Conservation (phyloP, 2,329 filamentous ascomycete genomes). For the Albophoma yamanashiensis region DNA sequence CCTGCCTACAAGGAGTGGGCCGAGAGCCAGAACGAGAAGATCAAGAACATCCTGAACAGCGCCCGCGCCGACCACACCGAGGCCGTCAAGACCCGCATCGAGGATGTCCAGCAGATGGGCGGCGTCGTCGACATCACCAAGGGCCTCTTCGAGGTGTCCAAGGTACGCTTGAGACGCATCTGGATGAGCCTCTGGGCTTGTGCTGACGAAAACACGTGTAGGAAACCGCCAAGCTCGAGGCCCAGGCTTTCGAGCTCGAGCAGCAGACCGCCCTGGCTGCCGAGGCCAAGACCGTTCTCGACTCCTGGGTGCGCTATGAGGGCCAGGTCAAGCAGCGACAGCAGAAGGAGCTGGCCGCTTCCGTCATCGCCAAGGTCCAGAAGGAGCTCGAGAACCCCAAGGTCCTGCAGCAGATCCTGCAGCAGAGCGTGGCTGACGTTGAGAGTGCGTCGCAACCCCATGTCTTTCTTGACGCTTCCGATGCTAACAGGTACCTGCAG, state of each 20-base stretch:
- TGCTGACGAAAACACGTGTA: conserved; percentile 21
- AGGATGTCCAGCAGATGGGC: conserved; percentile 87
- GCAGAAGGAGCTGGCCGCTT: conserved; percentile 89
- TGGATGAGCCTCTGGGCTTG: not conserved
- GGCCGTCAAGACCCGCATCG: conserved; percentile 89
- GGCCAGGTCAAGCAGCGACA: conserved; percentile 97
- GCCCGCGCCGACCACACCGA: conserved; percentile 90
- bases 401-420: conserved; percentile 91
- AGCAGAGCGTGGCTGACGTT: conserved; percentile 91
- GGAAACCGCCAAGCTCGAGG: conserved; percentile 96
- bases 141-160: conserved; percentile 93
- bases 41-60: conserved; percentile 89
- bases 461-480: not conserved
- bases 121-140: conserved; percentile 96
- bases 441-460: conserved; percentile 56
- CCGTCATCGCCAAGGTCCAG: conserved; percentile 91
- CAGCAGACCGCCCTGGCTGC: conserved; percentile 85
- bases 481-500: conserved; percentile 31
- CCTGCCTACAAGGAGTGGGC: conserved; percentile 92
- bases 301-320: conserved; percentile 99
- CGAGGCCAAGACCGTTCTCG: conserved; percentile 91
- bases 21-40: conserved; percentile 77
- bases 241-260: conserved; percentile 93
- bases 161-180: conserved; percentile 48
- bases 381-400: conserved; percentile 99